phyloP scores from a whole-genome alignment of 1,284 basidiomycete species.

The Pisolithus thermaeus region DNA sequence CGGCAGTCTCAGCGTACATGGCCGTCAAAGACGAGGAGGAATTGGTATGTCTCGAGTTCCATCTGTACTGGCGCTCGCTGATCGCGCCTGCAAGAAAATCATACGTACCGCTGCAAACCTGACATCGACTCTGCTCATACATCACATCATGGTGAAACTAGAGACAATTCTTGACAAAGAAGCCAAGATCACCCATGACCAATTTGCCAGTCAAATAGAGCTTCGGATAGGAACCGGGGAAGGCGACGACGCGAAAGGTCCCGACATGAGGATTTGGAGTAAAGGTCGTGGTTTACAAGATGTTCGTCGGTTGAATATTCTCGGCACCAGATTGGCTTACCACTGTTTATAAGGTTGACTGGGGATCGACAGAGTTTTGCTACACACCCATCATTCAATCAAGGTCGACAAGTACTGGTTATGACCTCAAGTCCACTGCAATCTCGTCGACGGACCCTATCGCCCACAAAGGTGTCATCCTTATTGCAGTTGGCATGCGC shows the following conservation, averaged over 20 bases:
- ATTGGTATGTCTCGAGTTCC: slow-evolving; percentile 50
- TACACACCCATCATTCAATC: slow-evolving; percentile 97
- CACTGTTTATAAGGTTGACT: slow-evolving; percentile 63
- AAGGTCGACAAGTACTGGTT: slow-evolving; percentile 72
- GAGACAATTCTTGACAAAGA: slow-evolving; percentile 90
- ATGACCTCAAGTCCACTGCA: slow-evolving; percentile 84
- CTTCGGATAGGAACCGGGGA: slow-evolving; percentile 82
- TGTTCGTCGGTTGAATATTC: slow-evolving; percentile 24
- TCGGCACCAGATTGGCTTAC: slow-evolving; percentile 1
- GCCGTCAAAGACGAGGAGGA: slow-evolving; percentile 91
- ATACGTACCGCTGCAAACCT: slow-evolving; percentile 71
- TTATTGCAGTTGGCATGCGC: slow-evolving; percentile 85
- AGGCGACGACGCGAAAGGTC: slow-evolving; percentile 66
- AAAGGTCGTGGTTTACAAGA: slow-evolving; percentile 72
- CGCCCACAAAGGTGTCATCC: slow-evolving; percentile 85
- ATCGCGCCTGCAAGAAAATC: slow-evolving; percentile 53
- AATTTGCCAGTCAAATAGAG: slow-evolving; percentile 81
- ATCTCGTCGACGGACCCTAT: slow-evolving; percentile 82
- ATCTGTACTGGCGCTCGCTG: slow-evolving; percentile 1
- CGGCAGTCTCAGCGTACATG: slow-evolving; percentile 74
- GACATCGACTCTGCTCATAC: slow-evolving; percentile 80
- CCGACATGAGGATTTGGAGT: slow-evolving; percentile 86
- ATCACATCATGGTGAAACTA: slow-evolving; percentile 86
- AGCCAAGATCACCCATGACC: slow-evolving; percentile 85
- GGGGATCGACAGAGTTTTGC: slow-evolving; percentile 84